phyloP scores from a whole-genome alignment of 1,284 basidiomycete species.

The Sphaerobolus stellatus region DNA sequence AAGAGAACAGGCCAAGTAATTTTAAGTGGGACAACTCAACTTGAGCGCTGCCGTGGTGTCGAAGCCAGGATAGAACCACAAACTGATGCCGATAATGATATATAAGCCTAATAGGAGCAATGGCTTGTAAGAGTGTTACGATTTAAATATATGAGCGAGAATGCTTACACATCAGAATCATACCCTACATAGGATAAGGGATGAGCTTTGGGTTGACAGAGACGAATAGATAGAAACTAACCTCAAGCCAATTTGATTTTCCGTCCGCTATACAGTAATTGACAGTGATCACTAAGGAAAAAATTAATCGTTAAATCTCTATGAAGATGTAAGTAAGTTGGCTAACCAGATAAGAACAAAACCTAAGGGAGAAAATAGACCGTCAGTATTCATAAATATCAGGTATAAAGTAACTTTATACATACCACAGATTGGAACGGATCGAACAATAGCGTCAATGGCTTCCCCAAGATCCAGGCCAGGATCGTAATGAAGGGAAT shows the following conservation, averaged over 20 bases:
- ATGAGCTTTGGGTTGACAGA: slow-evolving; percentile 18
- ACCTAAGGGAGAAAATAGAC: slow-evolving; percentile 34
- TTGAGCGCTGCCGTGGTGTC: not conserved
- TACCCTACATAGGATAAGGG: slow-evolving; percentile 40
- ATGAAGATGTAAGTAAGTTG: no score
- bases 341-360: slow-evolving; percentile 51
- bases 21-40: no score
- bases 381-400: no score
- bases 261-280: slow-evolving; percentile 82
- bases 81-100: slow-evolving; percentile 59
- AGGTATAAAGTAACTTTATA: slow-evolving; percentile 34
- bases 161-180: slow-evolving; percentile 66
- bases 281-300: slow-evolving; percentile 81
- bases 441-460: slow-evolving; percentile 63
- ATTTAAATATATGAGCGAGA: not conserved
- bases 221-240: slow-evolving; percentile 11
- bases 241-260: slow-evolving; percentile 79
- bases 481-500: slow-evolving; percentile 63
- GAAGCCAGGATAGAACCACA: slow-evolving; percentile 48
- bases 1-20: no score
- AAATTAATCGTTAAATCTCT: no score
- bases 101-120: slow-evolving; percentile 47
- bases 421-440: slow-evolving; percentile 65
- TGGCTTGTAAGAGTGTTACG: not conserved
- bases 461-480: slow-evolving; percentile 65